Conservation (phyloP, 2,329 filamentous ascomycete species). For the Cytospora mali region DNA sequence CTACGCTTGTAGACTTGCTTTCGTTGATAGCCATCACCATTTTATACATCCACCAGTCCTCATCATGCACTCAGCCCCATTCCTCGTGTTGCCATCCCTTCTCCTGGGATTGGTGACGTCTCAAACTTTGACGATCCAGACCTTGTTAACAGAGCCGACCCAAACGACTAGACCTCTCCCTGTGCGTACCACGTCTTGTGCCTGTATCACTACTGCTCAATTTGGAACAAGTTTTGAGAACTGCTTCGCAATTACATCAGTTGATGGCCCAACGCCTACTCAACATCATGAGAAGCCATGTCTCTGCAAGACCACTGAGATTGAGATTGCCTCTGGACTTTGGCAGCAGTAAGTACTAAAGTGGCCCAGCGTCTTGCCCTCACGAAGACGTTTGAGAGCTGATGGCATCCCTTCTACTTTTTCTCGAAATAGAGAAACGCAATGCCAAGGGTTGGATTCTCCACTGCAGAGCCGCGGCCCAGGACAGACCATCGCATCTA, state of each 20-base stretch:
- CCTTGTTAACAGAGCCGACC: not conserved
- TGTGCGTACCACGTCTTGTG: not conserved
- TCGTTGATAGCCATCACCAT: not conserved
- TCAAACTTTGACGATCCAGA: not conserved
- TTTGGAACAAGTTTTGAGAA: too few species aligned
- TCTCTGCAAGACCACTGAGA: too few species aligned
- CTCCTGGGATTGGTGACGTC: not conserved
- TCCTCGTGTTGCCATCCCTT: conserved; percentile 2
- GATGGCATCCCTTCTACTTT: too few species aligned
- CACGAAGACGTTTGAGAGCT: too few species aligned
- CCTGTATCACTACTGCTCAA: too few species aligned
- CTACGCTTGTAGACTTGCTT: not conserved
- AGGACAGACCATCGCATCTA: not conserved
- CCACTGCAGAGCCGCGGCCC: not conserved
- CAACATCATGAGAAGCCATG: too few species aligned
- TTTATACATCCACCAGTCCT: not conserved
- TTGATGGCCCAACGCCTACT: too few species aligned
- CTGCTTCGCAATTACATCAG: too few species aligned
- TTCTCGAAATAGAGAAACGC: too few species aligned
- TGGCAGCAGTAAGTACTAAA: too few species aligned
- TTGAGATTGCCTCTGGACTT: too few species aligned
- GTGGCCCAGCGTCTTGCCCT: too few species aligned
- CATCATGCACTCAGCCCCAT: conserved; percentile 10
- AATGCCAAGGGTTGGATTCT: not conserved
- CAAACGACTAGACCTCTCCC: not conserved